These are phyloP conservation scores for Rhodofomes roseus DNA, from an alignment of 1,284 basidiomycete genomes.

Conservation along the genomic window DNA sequence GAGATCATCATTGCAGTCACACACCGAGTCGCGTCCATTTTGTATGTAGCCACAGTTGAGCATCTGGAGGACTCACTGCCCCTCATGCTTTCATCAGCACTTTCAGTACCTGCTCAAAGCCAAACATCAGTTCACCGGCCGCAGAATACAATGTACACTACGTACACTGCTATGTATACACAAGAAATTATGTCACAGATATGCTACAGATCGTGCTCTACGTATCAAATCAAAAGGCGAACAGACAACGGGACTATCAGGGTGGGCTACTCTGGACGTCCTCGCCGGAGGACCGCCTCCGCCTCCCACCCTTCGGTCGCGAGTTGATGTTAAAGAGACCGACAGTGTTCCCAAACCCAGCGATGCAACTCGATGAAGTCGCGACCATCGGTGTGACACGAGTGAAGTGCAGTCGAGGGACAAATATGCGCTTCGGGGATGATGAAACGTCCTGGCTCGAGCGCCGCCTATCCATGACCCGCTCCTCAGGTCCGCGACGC, in stretches of 20 bases:
- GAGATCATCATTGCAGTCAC: no score
- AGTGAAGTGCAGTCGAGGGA: conserved; percentile 72
- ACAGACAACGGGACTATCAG: not conserved
- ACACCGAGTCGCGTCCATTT: no score
- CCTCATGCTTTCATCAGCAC: no score
- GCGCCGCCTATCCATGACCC: conserved; percentile 12
- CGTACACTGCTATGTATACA: conserved; percentile 1
- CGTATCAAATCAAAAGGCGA: not conserved
- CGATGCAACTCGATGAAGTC: conserved; percentile 48
- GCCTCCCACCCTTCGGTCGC: not conserved
- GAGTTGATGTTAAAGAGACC: conserved; percentile 46
- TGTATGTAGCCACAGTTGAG: no score
- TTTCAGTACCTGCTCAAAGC: not conserved
- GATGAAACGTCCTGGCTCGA: conserved; percentile 6
- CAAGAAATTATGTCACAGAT: not conserved
- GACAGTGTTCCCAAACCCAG: conserved; percentile 79
- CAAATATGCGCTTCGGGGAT: conserved; percentile 6
- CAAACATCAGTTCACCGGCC: not conserved
- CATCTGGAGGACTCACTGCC: no score
- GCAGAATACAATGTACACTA: not conserved
- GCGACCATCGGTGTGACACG: conserved; percentile 61
- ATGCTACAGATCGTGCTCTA: not conserved
- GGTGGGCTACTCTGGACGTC: not conserved
- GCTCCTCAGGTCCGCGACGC: conserved; percentile 20
- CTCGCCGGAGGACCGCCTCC: conserved; percentile 2